Evolutionary conservation across 768 basidiomycete species (phyloP).

Genomic region (Rhizopogon salebrosus): DNA sequence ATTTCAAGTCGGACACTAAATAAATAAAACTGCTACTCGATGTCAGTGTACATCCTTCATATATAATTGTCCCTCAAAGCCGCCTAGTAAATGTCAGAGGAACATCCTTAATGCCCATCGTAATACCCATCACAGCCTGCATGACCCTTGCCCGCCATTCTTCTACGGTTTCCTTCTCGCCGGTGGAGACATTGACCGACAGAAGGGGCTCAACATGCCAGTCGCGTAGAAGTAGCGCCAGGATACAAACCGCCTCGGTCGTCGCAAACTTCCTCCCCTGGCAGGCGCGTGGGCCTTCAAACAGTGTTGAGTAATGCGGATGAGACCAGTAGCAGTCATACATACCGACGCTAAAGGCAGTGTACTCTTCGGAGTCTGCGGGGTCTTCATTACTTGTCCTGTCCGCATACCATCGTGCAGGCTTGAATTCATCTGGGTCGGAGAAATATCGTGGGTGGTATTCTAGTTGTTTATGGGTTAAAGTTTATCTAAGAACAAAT

Average conservation of each 20-base stretch:
- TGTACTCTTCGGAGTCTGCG: slow-evolving; percentile 14
- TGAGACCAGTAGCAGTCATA: not conserved
- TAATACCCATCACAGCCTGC: slow-evolving; percentile 10
- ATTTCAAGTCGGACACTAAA: too few species aligned
- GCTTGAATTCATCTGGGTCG: slow-evolving; percentile 31
- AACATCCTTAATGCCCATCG: slow-evolving; percentile 17
- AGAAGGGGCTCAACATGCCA: slow-evolving; percentile 48
- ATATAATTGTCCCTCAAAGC: not conserved
- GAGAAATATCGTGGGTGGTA: slow-evolving; percentile 32
- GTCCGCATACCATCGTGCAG: slow-evolving; percentile 33
- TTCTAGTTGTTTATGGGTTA: slow-evolving; percentile 25
- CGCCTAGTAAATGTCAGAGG: slow-evolving; percentile 18
- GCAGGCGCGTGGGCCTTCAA: slow-evolving; percentile 43
- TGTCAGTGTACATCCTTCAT: too few species aligned
- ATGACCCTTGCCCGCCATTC: slow-evolving; percentile 21
- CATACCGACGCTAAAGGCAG: slow-evolving; percentile 20
- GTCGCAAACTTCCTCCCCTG: slow-evolving; percentile 53
- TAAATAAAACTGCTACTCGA: too few species aligned
- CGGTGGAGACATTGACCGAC: slow-evolving; percentile 2
- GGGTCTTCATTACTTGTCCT: slow-evolving; percentile 2
- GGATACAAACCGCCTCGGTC: slow-evolving; percentile 47
- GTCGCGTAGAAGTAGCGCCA: slow-evolving; percentile 46
- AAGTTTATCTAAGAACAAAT: not conserved
- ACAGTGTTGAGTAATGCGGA: not conserved
- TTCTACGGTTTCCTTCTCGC: slow-evolving; percentile 13